These are phyloP conservation scores for Vachellia pachyceras DNA, from an alignment of 306 rosid species.

Conservation along the genomic window DNA sequence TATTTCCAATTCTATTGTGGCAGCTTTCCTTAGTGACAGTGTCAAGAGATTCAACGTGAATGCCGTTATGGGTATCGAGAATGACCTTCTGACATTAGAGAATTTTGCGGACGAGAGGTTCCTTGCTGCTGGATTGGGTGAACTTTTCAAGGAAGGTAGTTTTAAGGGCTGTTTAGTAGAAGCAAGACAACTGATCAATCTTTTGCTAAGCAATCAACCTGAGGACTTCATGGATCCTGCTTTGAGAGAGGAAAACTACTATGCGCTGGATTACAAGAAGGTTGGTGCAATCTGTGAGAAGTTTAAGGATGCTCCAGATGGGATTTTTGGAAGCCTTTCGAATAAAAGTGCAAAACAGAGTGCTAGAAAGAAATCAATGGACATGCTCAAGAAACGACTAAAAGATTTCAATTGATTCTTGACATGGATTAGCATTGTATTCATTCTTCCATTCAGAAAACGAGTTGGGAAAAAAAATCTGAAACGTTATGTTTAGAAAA, in stretches of 20 bases:
- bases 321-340: constrained; percentile 85
- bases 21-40: constrained; percentile 75
- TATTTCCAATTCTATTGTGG: constrained; percentile 63
- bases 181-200: constrained; percentile 80
- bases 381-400: constrained; percentile 79
- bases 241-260: constrained; percentile 79
- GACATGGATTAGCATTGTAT: not conserved
- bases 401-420: constrained; percentile 79
- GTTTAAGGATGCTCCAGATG: constrained; percentile 85
- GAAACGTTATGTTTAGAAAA: no score
- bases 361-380: constrained; percentile 90
- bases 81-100: constrained; percentile 67
- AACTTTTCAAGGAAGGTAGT: constrained; percentile 59
- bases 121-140: constrained; percentile 65
- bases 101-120: constrained; percentile 76
- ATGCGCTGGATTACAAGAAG: constrained; percentile 79
- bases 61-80: constrained; percentile 62
- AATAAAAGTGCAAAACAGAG: constrained; percentile 66
- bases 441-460: no score
- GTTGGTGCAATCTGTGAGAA: constrained; percentile 81
- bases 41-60: constrained; percentile 82
- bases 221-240: constrained; percentile 97
- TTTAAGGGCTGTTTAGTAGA: constrained; percentile 67
- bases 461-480: no score
- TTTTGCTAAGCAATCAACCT: constrained; percentile 84